Evolutionary conservation across 2,329 filamentous ascomycete genomes (phyloP).

Genomic region (Alternaria viburni): DNA sequence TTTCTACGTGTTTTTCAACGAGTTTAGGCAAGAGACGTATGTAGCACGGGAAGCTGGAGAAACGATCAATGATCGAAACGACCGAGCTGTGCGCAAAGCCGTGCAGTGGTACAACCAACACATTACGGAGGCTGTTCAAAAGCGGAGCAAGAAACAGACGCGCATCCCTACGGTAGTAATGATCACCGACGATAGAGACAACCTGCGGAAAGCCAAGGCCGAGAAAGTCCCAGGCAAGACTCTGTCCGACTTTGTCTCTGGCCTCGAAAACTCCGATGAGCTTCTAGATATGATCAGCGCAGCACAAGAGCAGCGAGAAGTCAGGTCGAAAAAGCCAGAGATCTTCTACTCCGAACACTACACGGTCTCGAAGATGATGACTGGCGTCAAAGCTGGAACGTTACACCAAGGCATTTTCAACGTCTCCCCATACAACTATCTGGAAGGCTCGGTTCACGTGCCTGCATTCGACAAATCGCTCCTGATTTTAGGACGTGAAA

Average conservation of each 20-base stretch:
- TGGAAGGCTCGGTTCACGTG: conserved; percentile 91
- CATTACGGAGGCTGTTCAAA: conserved; percentile 67
- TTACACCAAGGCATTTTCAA: conserved; percentile 96
- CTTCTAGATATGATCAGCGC: conserved; percentile 93
- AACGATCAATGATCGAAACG: conserved; percentile 95
- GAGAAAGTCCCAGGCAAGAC: conserved; percentile 75
- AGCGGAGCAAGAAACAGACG: conserved; percentile 56
- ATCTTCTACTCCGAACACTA: conserved; percentile 90
- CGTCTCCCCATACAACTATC: conserved; percentile 96
- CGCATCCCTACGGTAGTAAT: conserved; percentile 82
- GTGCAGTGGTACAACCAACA: conserved; percentile 92
- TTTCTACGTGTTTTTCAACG: conserved; percentile 99
- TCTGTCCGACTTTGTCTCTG: conserved; percentile 76
- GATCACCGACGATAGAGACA: conserved; percentile 91
- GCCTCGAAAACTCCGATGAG: conserved; percentile 81
- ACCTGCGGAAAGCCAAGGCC: conserved; percentile 78
- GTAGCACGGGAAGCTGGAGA: conserved; percentile 76
- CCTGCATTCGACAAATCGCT: conserved; percentile 88
- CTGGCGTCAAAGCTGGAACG: conserved; percentile 84
- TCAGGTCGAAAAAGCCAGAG: conserved; percentile 69
- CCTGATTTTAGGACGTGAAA: conserved; percentile 87
- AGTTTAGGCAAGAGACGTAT: conserved; percentile 92
- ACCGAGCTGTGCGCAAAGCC: conserved; percentile 84
- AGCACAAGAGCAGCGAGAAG: conserved; percentile 70
- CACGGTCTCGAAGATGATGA: conserved; percentile 90